Evolutionary conservation across 2,329 filamentous ascomycete species (phyloP), one percentile per base, ranked within the genome.

Genomic region (Zymoseptoria pseudotritici): DNA sequence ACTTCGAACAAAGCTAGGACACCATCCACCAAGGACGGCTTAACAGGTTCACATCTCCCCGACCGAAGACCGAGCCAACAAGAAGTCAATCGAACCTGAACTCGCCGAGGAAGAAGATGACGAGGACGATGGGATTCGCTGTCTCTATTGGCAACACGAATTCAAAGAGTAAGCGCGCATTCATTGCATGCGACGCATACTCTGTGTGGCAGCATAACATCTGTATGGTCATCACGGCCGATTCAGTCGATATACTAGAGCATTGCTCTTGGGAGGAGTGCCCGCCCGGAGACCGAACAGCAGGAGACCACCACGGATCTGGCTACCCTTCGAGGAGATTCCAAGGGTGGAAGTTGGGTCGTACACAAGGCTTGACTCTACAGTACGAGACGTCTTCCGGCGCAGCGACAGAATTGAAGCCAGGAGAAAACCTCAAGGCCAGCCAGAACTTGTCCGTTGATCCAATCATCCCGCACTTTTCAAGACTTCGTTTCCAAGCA

Each of bases 121-220:
- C 56, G 77, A 84, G 22, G 22, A 24, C 22, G 22, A 24, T 24
- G 6, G 4, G 55, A 96, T 97, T 65, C 88, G 93, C 66, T 99
- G 94, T 74, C 89, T 97, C 55, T 99, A 94, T 71, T 71, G 93
- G 94, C 66, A 89, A 89, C 52, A 88, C 91, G 66, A 88, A 92
- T 62, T 90, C 93, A 67, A 90, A 95, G 67, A 87, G 89, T 13
- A 90, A 89, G 66, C 87, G 94, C 68, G 87, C 91, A 56, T 97
- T 96, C 91, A 96, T 99, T 70, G 91, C 89, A 62, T 99, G 94
- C 78, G 94, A 99, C 75, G 85, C 84, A 53, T 99, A 94, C 75
- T 86, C 85, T 54, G 93, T 88, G 50, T 99, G 94, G 94, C 94
- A 99, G 76, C 94, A 99, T 76, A 97, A 97, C 71, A 87, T 95